Evolutionary conservation across 2,329 filamentous ascomycete species (phyloP).

Genomic region (Domatiomyces catenatus): DNA sequence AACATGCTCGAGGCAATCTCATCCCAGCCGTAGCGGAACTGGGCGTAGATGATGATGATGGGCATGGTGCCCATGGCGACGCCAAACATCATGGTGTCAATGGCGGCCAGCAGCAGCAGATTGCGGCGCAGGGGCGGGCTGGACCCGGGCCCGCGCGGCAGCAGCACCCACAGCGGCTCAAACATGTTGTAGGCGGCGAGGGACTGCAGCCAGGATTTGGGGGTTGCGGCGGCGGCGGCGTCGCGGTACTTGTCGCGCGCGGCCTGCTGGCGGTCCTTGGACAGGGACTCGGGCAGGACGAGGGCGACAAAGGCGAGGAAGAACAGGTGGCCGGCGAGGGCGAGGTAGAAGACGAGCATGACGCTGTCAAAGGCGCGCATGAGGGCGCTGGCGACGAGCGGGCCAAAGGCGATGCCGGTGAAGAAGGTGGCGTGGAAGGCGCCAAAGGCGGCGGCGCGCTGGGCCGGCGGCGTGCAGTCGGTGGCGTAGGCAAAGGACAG

Average conservation of each 20-base stretch:
- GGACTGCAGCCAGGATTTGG: conserved; percentile 23
- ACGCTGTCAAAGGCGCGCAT: conserved; percentile 61
- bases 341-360: conserved; percentile 71
- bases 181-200: conserved; percentile 50
- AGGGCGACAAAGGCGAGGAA: conserved; percentile 61
- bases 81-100: conserved; percentile 71
- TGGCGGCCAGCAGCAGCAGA: conserved; percentile 60
- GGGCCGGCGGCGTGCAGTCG: conserved; percentile 70
- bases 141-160: conserved; percentile 52
- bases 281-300: conserved; percentile 70
- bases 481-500: conserved; percentile 74
- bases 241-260: conserved; percentile 53
- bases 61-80: conserved; percentile 65
- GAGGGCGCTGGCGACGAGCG: conserved; percentile 63
- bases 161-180: conserved; percentile 61
- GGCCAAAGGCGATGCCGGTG: conserved; percentile 73
- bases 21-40: conserved; percentile 67
- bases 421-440: conserved; percentile 85
- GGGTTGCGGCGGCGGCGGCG: conserved; percentile 24
- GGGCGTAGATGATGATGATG: conserved; percentile 72
- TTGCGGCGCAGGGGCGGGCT: conserved; percentile 55
- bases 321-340: conserved; percentile 53
- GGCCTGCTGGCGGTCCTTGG: conserved; percentile 50
- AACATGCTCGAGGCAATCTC: conserved; percentile 67
- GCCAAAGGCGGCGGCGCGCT: conserved; percentile 68